phyloP scores from a whole-genome alignment of 139 green algal genomes.

The Chlorella vulgaris region DNA sequence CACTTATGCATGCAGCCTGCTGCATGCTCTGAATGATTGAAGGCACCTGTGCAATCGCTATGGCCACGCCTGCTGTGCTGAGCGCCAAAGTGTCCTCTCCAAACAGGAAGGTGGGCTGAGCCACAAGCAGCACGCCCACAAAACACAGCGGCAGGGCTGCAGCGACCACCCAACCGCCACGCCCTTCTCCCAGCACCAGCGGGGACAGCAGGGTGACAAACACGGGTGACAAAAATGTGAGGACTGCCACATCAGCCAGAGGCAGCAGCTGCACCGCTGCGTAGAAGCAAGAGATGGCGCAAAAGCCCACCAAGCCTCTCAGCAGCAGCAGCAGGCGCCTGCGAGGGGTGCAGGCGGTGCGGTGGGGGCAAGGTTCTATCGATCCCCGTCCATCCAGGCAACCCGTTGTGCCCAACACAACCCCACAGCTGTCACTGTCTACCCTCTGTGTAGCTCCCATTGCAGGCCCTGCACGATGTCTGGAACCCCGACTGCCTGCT shows the following conservation, averaged over 20 bases:
- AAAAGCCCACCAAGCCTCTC: slow-evolving; percentile 27
- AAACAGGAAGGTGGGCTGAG: slow-evolving; percentile 46
- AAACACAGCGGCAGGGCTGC: slow-evolving; percentile 42
- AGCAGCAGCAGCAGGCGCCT: slow-evolving; percentile 30
- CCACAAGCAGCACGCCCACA: slow-evolving; percentile 41
- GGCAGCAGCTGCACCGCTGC: slow-evolving; percentile 35
- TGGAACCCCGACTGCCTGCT: too few species aligned
- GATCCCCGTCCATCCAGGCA: neutral
- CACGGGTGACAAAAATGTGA: slow-evolving; percentile 47
- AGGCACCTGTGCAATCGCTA: slow-evolving; percentile 37
- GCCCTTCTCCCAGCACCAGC: neutral
- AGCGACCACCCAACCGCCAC: neutral
- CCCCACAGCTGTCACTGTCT: too few species aligned
- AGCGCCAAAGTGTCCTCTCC: neutral
- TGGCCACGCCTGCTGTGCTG: neutral
- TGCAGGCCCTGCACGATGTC: too few species aligned
- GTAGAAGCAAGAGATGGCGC: slow-evolving; percentile 20
- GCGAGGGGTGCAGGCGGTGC: too few species aligned
- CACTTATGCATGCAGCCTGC: too few species aligned
- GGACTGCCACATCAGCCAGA: slow-evolving; percentile 42
- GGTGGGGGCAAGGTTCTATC: slow-evolving; percentile 34
- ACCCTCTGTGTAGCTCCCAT: too few species aligned
- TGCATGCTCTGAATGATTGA: too few species aligned
- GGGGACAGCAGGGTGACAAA: slow-evolving; percentile 27
- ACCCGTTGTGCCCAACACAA: too few species aligned